These are phyloP conservation scores for Trichoderma erinaceum DNA, from an alignment of 495 filamentous ascomycete genomes.

Conservation along the genomic window DNA sequence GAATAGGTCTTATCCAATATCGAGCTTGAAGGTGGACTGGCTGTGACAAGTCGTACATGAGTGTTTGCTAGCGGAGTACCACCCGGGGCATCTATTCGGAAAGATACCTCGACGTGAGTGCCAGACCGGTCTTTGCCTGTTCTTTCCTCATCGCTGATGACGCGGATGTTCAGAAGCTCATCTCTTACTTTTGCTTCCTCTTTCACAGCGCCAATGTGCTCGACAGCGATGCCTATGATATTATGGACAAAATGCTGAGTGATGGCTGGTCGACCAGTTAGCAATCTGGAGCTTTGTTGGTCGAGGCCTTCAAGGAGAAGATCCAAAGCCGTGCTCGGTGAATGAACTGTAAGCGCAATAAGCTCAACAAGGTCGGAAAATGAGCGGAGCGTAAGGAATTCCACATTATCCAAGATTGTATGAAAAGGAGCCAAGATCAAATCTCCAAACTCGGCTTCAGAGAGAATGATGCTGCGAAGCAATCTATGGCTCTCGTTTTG, in stretches of 20 bases:
- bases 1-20: constrained; percentile 23
- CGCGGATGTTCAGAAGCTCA: constrained; percentile 28
- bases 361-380: constrained; percentile 35
- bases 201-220: constrained; percentile 42
- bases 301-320: constrained; percentile 41
- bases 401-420: constrained; percentile 27
- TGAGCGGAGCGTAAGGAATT: constrained; percentile 23
- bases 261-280: constrained; percentile 28
- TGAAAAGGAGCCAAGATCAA: constrained; percentile 37
- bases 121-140: constrained; percentile 21
- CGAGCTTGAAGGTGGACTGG: constrained; percentile 32
- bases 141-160: constrained; percentile 20
- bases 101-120: constrained; percentile 26
- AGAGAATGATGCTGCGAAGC: constrained; percentile 25
- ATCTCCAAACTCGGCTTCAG: constrained; percentile 29
- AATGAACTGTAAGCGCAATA: constrained; percentile 36
- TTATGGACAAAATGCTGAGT: constrained; percentile 33
- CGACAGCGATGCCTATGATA: constrained; percentile 41
- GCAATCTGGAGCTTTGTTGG: constrained; percentile 31
- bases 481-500: constrained; percentile 22
- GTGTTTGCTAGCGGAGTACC: constrained; percentile 29
- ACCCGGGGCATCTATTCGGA: constrained; percentile 37
- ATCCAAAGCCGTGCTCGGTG: constrained; percentile 37
- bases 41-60: constrained; percentile 38
- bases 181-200: constrained; percentile 28